Conservation (phyloP, 139 green algal species). For the Chlorella vulgaris region DNA sequence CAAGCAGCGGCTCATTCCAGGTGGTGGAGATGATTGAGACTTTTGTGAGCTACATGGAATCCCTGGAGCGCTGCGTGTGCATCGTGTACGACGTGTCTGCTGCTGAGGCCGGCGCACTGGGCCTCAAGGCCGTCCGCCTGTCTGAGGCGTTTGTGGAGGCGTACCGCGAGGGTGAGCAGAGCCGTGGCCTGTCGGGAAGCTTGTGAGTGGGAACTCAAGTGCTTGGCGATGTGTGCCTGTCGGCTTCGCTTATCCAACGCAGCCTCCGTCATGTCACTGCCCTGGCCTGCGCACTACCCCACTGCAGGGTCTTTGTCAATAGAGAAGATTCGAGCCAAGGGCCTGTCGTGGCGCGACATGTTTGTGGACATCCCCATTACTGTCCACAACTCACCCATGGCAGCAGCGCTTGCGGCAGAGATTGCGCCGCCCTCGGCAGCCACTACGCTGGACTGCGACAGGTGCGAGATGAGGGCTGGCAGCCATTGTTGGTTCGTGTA, state of each 20-base stretch:
- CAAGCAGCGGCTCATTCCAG: conserved; percentile 79
- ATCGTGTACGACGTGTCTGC: conserved; percentile 92
- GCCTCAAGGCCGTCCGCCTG: conserved; percentile 87
- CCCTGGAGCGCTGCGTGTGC: conserved; percentile 95
- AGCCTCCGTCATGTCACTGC: no score
- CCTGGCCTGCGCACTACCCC: no score
- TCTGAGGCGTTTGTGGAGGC: conserved; percentile 91
- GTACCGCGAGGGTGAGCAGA: conserved; percentile 68
- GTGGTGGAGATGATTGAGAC: conserved; percentile 97
- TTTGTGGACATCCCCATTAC: conserved; percentile 96
- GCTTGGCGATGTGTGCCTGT: background rate
- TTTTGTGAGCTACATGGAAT: conserved; percentile 98
- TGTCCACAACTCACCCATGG: conserved; percentile 84
- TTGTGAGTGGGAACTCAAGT: background rate
- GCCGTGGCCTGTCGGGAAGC: conserved; percentile 50
- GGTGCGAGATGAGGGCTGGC: conserved; percentile 20
- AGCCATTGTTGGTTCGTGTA: background rate
- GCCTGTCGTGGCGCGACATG: conserved; percentile 87
- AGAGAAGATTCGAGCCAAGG: conserved; percentile 65
- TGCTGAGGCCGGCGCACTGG: conserved; percentile 34
- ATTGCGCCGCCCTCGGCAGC: conserved; percentile 43
- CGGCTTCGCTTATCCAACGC: background rate
- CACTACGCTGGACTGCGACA: conserved; percentile 62
- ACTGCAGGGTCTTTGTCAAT: conserved; percentile 47
- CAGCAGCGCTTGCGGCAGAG: conserved; percentile 80